Conservation (phyloP, 768 basidiomycete genomes). For the Pholiota conissans region DNA sequence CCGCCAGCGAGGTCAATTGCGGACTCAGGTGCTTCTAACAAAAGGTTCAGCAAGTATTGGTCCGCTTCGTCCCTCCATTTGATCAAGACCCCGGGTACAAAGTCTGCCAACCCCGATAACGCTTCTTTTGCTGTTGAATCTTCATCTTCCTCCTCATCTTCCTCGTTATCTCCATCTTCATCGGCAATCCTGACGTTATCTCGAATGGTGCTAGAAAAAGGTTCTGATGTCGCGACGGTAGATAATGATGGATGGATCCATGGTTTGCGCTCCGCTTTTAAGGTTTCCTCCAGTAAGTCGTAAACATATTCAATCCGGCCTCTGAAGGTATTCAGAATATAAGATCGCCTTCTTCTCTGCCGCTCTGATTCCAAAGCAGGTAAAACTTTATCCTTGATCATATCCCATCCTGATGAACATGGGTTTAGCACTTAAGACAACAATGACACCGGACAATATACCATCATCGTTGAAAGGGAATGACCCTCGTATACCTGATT, state of each 20-base stretch:
- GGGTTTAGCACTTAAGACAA: no score
- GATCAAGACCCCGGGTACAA: slow-evolving; percentile 10
- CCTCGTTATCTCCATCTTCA: no score
- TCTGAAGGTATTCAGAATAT: background rate
- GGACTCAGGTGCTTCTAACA: slow-evolving; percentile 4
- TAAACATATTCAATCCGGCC: background rate
- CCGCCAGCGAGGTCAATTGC: background rate
- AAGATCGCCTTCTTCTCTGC: background rate
- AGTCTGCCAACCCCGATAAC: slow-evolving; percentile 1
- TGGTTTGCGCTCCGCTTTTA: background rate
- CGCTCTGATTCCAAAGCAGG: background rate
- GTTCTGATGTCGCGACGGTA: slow-evolving; percentile 13
- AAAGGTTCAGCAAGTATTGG: slow-evolving; percentile 13
- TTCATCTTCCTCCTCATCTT: slow-evolving; percentile 7
- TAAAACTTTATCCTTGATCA: background rate
- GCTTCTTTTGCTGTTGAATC: slow-evolving; percentile 12
- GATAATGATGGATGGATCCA: background rate
- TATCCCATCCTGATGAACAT: background rate
- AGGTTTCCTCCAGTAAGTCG: background rate
- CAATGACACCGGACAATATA: no score
- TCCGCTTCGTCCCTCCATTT: slow-evolving; percentile 20
- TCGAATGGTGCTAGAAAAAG: slow-evolving; percentile 13
- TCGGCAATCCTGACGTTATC: no score
- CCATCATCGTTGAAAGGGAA: no score
- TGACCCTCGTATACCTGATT: no score